phyloP scores from a whole-genome alignment of 1,284 basidiomycete genomes.

The Ceratorhiza oryzae-sativae region DNA sequence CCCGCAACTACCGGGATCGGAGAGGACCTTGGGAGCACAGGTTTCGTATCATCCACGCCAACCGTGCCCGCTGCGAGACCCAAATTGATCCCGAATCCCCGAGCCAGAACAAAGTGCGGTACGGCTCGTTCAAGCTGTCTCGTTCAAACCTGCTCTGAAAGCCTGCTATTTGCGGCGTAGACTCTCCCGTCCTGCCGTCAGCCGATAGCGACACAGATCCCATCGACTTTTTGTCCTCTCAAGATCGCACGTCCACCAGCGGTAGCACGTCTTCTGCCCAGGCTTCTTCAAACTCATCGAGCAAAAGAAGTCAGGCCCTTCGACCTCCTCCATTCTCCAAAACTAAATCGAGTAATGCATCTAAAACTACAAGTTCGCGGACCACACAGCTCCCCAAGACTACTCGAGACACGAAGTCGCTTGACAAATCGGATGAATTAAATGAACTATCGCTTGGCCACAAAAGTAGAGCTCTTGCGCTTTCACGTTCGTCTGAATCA shows the following conservation, averaged over 20 bases:
- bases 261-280: background rate
- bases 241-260: background rate
- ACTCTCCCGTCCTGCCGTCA: no score
- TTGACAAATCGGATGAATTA: no score
- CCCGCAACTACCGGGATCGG: constrained; percentile 9
- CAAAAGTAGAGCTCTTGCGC: no score
- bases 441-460: no score
- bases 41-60: background rate
- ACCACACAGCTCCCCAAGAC: no score
- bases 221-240: constrained; percentile 17
- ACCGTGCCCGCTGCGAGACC: background rate
- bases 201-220: constrained; percentile 11
- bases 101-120: background rate
- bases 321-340: constrained; percentile 30
- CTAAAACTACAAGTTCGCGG: no score
- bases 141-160: no score
- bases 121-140: background rate
- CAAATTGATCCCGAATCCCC: background rate
- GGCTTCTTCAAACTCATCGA: background rate
- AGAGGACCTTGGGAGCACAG: constrained; percentile 17
- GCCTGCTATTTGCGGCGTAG: no score
- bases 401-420: no score
- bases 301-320: background rate
- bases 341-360: no score
- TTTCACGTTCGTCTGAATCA: background rate